phyloP scores from a whole-genome alignment of 2,329 filamentous ascomycete genomes.

The Furcasterigmium furcatum region DNA sequence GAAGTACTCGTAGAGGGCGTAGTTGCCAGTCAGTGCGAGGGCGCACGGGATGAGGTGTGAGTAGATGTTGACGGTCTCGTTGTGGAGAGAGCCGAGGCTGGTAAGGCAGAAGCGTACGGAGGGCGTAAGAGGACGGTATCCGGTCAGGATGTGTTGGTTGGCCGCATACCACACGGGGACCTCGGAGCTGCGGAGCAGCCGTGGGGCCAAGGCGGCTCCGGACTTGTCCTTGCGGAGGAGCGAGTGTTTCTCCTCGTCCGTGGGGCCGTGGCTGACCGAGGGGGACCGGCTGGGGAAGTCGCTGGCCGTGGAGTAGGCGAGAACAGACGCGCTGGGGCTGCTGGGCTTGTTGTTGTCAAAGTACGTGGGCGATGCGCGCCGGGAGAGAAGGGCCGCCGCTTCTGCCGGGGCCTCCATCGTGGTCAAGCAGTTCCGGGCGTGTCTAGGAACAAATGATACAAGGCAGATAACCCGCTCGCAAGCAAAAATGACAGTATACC shows the following conservation, averaged over 20 bases:
- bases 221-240: background rate
- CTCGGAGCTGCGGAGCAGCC: constrained; percentile 20
- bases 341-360: background rate
- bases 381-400: background rate
- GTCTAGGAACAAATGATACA: too few relatives aligned
- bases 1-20: constrained; percentile 17
- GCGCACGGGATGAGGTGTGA: constrained; percentile 36
- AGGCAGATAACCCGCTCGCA: too few relatives aligned
- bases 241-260: too few relatives aligned
- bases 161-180: constrained; percentile 38
- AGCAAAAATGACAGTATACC: too few relatives aligned
- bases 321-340: background rate
- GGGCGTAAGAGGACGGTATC: constrained; percentile 37
- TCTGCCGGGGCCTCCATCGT: background rate
- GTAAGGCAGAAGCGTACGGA: constrained; percentile 30
- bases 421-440: too few relatives aligned
- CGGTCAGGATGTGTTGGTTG: constrained; percentile 34
- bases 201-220: background rate
- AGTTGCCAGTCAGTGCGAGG: constrained; percentile 25
- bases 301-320: background rate
- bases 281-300: background rate
- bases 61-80: constrained; percentile 28
- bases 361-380: background rate
- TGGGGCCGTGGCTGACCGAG: too few relatives aligned
- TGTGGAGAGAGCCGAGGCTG: constrained; percentile 34